These are phyloP conservation scores for Syzygium oleosum DNA, from an alignment of 345 rosid genomes.

Conservation along the genomic window DNA sequence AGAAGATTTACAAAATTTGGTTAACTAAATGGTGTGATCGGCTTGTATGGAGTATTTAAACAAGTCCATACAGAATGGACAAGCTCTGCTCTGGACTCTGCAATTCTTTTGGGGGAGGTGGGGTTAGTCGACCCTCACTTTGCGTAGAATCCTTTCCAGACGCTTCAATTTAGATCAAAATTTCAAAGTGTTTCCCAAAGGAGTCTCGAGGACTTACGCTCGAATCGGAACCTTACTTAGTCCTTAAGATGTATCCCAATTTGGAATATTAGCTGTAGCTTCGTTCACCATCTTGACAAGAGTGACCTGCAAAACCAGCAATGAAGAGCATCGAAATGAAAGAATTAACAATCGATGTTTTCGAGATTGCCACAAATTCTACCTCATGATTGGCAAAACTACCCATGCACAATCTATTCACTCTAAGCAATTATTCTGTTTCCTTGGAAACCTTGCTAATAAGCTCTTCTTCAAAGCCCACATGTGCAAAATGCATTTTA, in stretches of 20 bases:
- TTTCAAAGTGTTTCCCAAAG: neutral
- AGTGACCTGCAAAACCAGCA: conserved; percentile 6
- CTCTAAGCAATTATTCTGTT: neutral
- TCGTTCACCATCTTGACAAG: conserved; percentile 17
- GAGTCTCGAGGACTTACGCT: neutral
- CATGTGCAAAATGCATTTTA: neutral
- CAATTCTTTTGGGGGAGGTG: neutral
- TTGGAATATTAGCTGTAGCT: conserved; percentile 11
- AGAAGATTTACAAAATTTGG: neutral
- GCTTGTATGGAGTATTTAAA: neutral
- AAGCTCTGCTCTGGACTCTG: neutral
- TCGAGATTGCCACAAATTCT: neutral
- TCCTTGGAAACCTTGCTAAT: neutral
- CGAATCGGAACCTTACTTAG: neutral
- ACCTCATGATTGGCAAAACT: neutral
- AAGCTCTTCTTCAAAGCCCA: neutral
- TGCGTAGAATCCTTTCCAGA: neutral
- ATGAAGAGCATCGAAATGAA: neutral
- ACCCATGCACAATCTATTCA: neutral
- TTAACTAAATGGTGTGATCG: neutral
- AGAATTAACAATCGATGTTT: neutral
- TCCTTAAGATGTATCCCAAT: conserved; percentile 7
- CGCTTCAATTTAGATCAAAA: neutral
- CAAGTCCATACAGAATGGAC: neutral
- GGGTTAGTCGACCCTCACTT: neutral